Evolutionary conservation across 805 yeast species (phyloP).

Genomic region (Nakazawaea ambrosiae): DNA sequence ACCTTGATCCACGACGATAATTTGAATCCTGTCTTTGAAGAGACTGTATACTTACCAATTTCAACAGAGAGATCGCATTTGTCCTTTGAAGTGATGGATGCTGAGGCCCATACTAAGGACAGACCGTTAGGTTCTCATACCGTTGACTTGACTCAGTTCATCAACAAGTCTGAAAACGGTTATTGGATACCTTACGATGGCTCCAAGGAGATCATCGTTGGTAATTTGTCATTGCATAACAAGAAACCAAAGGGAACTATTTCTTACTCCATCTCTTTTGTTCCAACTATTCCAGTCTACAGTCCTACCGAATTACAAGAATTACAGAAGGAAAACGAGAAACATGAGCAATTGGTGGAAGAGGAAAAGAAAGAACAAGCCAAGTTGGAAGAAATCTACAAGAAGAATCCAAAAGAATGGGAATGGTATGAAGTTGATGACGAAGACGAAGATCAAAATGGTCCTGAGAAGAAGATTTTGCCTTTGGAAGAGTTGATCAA

Average conservation of each 20-base stretch:
- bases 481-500: constrained; percentile 45
- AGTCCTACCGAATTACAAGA: constrained; percentile 49
- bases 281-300: constrained; percentile 59
- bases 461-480: constrained; percentile 34
- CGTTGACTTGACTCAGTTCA: constrained; percentile 39
- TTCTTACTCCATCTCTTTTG: constrained; percentile 50
- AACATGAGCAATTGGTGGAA: constrained; percentile 28
- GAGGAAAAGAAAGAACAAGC: constrained; percentile 38
- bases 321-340: constrained; percentile 33
- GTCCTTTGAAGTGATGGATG: constrained; percentile 56
- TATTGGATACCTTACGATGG: constrained; percentile 40
- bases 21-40: constrained; percentile 51
- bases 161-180: constrained; percentile 37
- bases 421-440: constrained; percentile 51
- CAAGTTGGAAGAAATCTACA: constrained; percentile 40
- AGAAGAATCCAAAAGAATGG: constrained; percentile 52
- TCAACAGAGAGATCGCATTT: constrained; percentile 53
- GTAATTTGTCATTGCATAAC: constrained; percentile 25
- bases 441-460: constrained; percentile 30
- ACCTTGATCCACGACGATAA: constrained; percentile 50
- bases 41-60: constrained; percentile 54
- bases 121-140: constrained; percentile 55
- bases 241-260: constrained; percentile 45
- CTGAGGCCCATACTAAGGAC: constrained; percentile 56
- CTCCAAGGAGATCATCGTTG: constrained; percentile 32